phyloP scores from a whole-genome alignment of 441 rosid genomes.

The Syzygium malaccense region DNA sequence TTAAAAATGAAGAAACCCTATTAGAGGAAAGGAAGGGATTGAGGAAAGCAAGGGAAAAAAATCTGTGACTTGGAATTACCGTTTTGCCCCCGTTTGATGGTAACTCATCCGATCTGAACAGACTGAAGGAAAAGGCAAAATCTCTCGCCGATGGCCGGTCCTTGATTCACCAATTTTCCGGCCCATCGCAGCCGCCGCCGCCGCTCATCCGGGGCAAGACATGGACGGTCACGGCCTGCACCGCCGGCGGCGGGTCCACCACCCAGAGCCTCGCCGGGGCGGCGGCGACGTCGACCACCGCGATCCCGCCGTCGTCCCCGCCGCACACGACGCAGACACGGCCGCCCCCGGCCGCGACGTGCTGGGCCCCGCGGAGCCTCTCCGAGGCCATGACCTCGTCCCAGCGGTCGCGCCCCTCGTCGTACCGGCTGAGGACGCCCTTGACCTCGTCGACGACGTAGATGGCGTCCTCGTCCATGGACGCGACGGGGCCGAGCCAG shows the following conservation, averaged over 20 bases:
- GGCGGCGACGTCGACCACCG: conserved; percentile 34
- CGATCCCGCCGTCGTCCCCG: conserved; percentile 8
- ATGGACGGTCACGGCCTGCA: conserved; percentile 34
- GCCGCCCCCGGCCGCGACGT: conserved; percentile 36
- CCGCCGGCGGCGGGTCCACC: conserved; percentile 29
- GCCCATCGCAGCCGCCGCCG: not conserved
- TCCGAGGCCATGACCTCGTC: conserved; percentile 17
- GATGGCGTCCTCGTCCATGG: conserved; percentile 48
- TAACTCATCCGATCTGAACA: not conserved
- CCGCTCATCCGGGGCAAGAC: conserved; percentile 46
- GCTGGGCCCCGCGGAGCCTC: conserved; percentile 33
- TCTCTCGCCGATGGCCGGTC: not conserved
- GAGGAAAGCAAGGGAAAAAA: not conserved
- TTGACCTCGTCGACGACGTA: conserved; percentile 36
- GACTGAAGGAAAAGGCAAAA: not conserved
- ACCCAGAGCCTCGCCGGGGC: conserved; percentile 21
- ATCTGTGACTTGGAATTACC: not conserved
- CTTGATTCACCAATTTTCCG: not conserved
- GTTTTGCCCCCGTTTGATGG: not conserved
- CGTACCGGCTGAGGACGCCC: conserved; percentile 30
- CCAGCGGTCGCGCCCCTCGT: conserved; percentile 32
- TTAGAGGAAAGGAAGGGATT: not conserved
- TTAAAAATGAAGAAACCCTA: not conserved
- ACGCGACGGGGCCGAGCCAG: conserved; percentile 56
- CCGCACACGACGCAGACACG: conserved; percentile 33